Base-by-base conservation (phyloP, 352 stramenopile species). In the Pythium rishiriense region DNA sequence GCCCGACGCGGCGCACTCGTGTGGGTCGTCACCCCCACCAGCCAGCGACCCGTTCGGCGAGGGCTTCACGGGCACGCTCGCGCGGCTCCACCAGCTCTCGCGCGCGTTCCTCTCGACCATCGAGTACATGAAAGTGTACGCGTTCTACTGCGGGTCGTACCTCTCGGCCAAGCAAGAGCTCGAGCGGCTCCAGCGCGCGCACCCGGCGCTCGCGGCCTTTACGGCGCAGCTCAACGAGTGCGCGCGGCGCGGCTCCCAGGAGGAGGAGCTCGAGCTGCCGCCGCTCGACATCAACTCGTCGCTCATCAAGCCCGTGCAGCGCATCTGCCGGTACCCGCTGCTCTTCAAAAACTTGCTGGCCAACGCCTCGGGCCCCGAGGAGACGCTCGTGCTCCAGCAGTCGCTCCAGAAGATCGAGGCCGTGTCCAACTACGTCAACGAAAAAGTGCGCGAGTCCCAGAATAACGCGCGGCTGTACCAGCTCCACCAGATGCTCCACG, bases 61-160 rank as follows among this genome's bases (percentile, higher is more conserved):
- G 1, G 63, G 57, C 21, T 69, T 66, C 45, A 65, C 53, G 11
- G 64, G 69, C 25, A 69, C 49, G 21, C 66, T 67, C 33, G 60
- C 52, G 21, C 48, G 59, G 4, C 28, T 68, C 14, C 42, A 66
- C n/a, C 60, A 65, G 7, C 50, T 78, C 37, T 51, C 64, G 11
- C 54, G 15, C 5, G 78, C 78, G 0, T 86, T 89, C 58, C 58
- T 69, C 10, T 62, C 58, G 41, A 86, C 69, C 1, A 72, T 86
- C 56, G 75, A 85, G 57, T 87, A 79, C 67, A 85, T 89, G 75
- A 89, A 89, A 45, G 70, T 82, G n/a, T 89, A 89, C 66, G 73
- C 80, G 25, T 64, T 79, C n/a, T 89, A 87, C 63, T 89, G 78
- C 58, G 66, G 73, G n/a, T 81, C 68, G 55, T 85, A 83, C 46